Percentiles rank a stretch among this genome's conserved stretches.
phyloP scores from a whole-genome alignment of 257 asterid genomes.

The Anisodus acutangulus region DNA sequence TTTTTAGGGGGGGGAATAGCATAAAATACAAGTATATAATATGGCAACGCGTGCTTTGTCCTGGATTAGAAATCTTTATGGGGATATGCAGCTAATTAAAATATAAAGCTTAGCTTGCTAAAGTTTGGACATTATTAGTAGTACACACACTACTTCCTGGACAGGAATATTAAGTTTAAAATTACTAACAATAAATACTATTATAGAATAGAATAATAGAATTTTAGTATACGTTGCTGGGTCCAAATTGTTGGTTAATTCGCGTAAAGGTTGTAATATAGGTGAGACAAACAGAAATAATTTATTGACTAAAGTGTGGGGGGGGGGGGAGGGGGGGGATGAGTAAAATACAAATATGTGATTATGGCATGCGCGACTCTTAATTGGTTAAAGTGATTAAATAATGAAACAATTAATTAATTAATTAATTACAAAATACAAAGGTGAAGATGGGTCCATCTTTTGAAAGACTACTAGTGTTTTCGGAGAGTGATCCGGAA shows the following conservation, averaged over 20 bases:
- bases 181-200: background rate
- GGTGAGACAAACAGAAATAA: conserved; percentile 22
- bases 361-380: background rate
- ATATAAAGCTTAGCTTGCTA: background rate
- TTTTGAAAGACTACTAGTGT: background rate
- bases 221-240: background rate
- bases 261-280: conserved; percentile 2
- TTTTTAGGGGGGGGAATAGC: background rate
- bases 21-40: background rate
- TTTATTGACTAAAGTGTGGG: background rate
- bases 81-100: conserved; percentile 30
- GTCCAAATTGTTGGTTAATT: conserved; percentile 20
- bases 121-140: conserved; percentile 30
- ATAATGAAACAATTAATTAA: background rate
- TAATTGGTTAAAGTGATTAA: background rate
- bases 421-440: background rate
- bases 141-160: background rate
- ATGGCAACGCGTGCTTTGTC: conserved; percentile 34
- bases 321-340: too few relatives aligned
- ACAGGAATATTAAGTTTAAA: conserved; percentile 16
- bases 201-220: background rate
- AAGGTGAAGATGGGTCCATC: background rate
- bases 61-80: conserved; percentile 34
- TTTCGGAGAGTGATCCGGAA: background rate
- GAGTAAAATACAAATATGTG: background rate